Evolutionary conservation across 305 asterid genomes (phyloP).

Genomic region (Fraxinus albicans): DNA sequence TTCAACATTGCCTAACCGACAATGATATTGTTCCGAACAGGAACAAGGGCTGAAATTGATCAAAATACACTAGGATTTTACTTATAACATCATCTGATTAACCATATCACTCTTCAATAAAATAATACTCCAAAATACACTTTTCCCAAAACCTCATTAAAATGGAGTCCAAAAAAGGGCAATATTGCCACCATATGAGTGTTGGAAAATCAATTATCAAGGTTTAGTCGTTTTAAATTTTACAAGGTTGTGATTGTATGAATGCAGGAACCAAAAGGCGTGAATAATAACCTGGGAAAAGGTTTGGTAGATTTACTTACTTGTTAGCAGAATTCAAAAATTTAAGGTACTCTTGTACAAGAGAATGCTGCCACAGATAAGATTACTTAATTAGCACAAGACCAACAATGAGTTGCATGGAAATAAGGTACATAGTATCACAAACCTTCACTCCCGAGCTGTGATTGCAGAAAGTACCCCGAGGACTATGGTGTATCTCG

Average conservation of each 20-base stretch:
- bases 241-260: neutral
- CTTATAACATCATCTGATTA: neutral
- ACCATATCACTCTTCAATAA: too few relatives aligned
- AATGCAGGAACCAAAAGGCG: neutral
- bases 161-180: too few relatives aligned
- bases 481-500: slow-evolving; percentile 48
- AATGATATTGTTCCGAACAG: neutral
- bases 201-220: neutral
- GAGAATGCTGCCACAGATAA: slow-evolving; percentile 32
- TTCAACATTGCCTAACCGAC: neutral
- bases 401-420: neutral
- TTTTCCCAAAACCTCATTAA: too few relatives aligned
- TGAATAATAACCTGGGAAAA: neutral
- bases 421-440: neutral
- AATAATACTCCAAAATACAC: too few relatives aligned
- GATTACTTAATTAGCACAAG: neutral
- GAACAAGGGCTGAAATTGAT: neutral
- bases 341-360: slow-evolving; percentile 39
- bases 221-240: too few relatives aligned
- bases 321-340: slow-evolving; percentile 51
- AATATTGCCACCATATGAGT: neutral
- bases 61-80: neutral
- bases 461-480: slow-evolving; percentile 46
- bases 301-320: slow-evolving; percentile 30
- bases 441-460: slow-evolving; percentile 68